Conservation (phyloP, 108 stramenopile genomes). For the Cyclotella kingstonii region DNA sequence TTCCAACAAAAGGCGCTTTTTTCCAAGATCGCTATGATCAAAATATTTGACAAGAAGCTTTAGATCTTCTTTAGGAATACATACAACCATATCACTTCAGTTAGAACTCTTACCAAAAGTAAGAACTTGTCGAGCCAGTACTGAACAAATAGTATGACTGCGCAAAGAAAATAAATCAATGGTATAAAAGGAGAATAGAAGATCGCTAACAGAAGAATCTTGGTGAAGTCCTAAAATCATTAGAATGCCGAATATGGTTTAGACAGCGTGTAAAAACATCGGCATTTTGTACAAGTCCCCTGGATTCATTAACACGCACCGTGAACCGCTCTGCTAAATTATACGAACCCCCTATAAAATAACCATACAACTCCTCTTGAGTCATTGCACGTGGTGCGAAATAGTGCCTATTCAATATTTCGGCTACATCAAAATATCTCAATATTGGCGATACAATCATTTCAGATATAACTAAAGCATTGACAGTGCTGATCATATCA, state of each 20-base stretch:
- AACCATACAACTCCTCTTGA: constrained; percentile 61
- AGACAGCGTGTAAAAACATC: not conserved
- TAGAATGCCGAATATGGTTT: not conserved
- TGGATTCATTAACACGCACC: constrained; percentile 14
- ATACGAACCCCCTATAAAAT: constrained; percentile 68
- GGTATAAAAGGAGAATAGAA: constrained; percentile 78
- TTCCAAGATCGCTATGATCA: constrained; percentile 53
- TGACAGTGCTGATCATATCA: constrained; percentile 55
- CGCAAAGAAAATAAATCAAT: constrained; percentile 60
- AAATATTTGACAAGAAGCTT: not conserved
- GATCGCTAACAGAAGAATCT: constrained; percentile 69
- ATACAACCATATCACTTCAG: not conserved
- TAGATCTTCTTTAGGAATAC: not conserved
- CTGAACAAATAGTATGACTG: constrained; percentile 53
- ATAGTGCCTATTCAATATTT: constrained; percentile 61
- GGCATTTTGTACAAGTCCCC: not conserved
- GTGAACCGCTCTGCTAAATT: constrained; percentile 74
- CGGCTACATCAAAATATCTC: constrained; percentile 51
- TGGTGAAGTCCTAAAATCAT: constrained; percentile 56
- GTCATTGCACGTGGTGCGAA: constrained; percentile 65
- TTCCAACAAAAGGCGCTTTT: constrained; percentile 51
- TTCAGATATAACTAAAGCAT: constrained; percentile 62
- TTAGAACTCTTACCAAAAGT: constrained; percentile 42
- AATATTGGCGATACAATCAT: constrained; percentile 54
- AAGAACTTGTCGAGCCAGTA: constrained; percentile 68